Evolutionary conservation across 2,329 filamentous ascomycete genomes (phyloP).

Genomic region (Exophiala bonariae): DNA sequence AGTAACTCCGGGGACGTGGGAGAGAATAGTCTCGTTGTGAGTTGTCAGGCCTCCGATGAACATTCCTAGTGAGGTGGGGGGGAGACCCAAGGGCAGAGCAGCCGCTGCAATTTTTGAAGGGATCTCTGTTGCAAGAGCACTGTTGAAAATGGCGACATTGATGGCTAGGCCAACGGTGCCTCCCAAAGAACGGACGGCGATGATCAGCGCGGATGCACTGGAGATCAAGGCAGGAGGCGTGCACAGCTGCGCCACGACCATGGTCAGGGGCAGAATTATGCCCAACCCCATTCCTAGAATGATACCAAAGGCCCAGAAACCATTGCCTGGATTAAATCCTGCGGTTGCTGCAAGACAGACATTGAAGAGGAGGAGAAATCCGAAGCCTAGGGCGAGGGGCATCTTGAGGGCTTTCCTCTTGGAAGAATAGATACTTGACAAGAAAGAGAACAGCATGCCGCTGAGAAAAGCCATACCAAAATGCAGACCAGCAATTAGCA

Average conservation of each 20-base stretch:
- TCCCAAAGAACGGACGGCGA: slow-evolving; percentile 12
- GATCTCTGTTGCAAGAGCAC: slow-evolving; percentile 4
- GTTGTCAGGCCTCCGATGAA: slow-evolving; percentile 9
- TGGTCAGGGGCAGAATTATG: slow-evolving; percentile 10
- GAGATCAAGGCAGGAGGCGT: slow-evolving; percentile 16
- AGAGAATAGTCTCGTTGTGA: slow-evolving; percentile 4
- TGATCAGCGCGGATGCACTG: slow-evolving; percentile 9
- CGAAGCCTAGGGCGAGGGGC: slow-evolving; percentile 14
- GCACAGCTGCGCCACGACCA: slow-evolving; percentile 12
- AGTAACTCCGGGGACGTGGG: slow-evolving; percentile 8
- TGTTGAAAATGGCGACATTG: slow-evolving; percentile 18
- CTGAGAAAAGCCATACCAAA: slow-evolving; percentile 15
- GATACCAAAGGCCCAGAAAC: slow-evolving; percentile 12
- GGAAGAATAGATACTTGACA: background rate
- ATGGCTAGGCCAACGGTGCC: slow-evolving; percentile 12
- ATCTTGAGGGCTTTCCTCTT: slow-evolving; percentile 5
- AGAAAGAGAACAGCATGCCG: background rate
- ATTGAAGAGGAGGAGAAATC: slow-evolving; percentile 11
- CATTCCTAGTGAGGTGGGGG: slow-evolving; percentile 1
- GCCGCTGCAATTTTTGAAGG: slow-evolving; percentile 13
- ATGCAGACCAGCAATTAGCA: slow-evolving; percentile 6
- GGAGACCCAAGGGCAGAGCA: slow-evolving; percentile 13
- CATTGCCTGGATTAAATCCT: background rate
- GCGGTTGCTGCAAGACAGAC: slow-evolving; percentile 5
- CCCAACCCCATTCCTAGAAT: slow-evolving; percentile 14